Conservation (phyloP, 2,329 filamentous ascomycete species). For the Epichloe bromicola region DNA sequence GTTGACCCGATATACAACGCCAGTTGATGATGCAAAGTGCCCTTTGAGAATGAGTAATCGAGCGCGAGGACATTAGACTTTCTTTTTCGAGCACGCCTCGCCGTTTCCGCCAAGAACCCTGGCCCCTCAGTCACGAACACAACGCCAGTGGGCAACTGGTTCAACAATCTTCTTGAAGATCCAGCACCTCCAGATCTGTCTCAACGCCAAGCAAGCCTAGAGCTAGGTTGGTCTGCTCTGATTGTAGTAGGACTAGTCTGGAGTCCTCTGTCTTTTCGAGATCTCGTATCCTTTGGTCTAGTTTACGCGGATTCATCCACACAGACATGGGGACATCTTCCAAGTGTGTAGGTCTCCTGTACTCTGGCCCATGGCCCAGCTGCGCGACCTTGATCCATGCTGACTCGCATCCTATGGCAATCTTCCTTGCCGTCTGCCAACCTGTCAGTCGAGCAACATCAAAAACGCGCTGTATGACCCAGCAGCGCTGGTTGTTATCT, state of each 20-base stretch:
- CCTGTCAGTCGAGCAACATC: constrained; percentile 72
- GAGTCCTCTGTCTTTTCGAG: constrained; percentile 27
- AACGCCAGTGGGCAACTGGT: not conserved
- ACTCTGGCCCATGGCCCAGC: constrained; percentile 64
- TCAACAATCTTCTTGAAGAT: constrained; percentile 32
- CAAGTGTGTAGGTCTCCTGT: constrained; percentile 36
- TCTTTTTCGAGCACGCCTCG: not conserved
- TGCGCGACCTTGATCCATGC: constrained; percentile 67
- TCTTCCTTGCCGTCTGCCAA: constrained; percentile 72
- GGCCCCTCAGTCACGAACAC: not conserved
- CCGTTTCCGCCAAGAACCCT: not conserved
- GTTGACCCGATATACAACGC: not conserved
- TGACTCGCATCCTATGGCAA: constrained; percentile 73
- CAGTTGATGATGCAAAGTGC: not conserved
- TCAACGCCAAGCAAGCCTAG: constrained; percentile 70
- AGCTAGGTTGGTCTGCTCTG: constrained; percentile 58
- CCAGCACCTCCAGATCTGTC: constrained; percentile 54
- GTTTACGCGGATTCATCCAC: constrained; percentile 36
- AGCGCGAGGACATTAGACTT: not conserved
- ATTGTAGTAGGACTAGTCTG: constrained; percentile 45
- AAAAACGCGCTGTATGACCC: constrained; percentile 61
- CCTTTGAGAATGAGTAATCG: not conserved
- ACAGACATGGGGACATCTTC: constrained; percentile 24
- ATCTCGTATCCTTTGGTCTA: constrained; percentile 39
- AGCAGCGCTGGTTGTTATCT: constrained; percentile 58